Conservation (phyloP, 371 early-diverging fungal species). For the Syncephalastrum monosporum region DNA sequence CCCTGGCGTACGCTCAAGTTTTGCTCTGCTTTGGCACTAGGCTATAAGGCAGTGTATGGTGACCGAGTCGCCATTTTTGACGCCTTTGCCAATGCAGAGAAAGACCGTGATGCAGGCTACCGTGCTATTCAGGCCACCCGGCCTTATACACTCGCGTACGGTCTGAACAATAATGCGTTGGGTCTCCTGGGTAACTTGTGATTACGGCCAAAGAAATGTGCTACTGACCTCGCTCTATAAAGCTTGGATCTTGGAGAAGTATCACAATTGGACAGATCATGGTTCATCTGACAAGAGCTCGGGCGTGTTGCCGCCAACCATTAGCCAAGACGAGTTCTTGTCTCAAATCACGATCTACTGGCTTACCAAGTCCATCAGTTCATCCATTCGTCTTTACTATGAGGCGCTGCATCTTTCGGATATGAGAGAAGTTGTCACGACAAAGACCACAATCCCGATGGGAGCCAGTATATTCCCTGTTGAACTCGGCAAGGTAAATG, state of each 20-base stretch:
- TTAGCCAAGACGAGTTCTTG: constrained; percentile 50
- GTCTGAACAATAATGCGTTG: constrained; percentile 58
- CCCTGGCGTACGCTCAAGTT: constrained; percentile 29
- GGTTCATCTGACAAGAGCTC: constrained; percentile 22
- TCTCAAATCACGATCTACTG: constrained; percentile 63
- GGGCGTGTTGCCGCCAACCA: constrained; percentile 41
- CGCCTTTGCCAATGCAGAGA: constrained; percentile 32
- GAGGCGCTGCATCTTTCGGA: constrained; percentile 48
- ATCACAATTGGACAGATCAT: constrained; percentile 55
- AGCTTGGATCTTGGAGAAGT: constrained; percentile 70
- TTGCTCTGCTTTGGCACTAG: constrained; percentile 25
- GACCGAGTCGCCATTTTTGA: constrained; percentile 8
- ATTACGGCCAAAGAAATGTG: too few species aligned
- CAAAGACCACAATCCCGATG: constrained; percentile 47
- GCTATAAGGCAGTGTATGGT: constrained; percentile 32
- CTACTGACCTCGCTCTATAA: too few species aligned
- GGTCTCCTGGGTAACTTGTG: constrained; percentile 38
- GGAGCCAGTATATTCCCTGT: constrained; percentile 58
- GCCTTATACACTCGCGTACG: constrained; percentile 62
- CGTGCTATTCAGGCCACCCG: constrained; percentile 54
- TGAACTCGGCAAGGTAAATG: constrained; percentile 54
- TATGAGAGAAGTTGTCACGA: constrained; percentile 27
- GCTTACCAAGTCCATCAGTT: constrained; percentile 61
- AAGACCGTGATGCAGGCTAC: constrained; percentile 47
- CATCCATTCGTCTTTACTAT: constrained; percentile 66